Percentiles rank a stretch among this genome's conserved stretches.
Evolutionary conservation across 371 early-diverging fungal species (phyloP).

Genomic region (Fennellomyces sp.): DNA sequence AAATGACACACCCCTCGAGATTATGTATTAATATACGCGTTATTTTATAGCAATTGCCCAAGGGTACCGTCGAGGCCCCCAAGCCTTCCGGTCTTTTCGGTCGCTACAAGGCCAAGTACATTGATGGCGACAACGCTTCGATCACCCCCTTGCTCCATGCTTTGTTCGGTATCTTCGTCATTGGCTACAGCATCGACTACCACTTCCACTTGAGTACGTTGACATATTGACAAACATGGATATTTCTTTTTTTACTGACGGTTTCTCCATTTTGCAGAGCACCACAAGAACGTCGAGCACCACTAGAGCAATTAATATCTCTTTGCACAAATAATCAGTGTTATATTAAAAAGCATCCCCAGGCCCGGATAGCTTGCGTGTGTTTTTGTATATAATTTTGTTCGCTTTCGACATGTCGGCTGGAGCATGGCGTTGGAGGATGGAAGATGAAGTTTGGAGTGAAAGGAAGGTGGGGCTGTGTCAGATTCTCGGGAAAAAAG

Average conservation of each 20-base stretch:
- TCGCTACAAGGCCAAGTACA: conserved; percentile 67
- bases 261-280: conserved; percentile 42
- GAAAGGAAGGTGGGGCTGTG: too few species aligned
- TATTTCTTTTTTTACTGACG: conserved; percentile 6
- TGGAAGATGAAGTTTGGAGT: not conserved
- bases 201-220: conserved; percentile 74
- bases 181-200: conserved; percentile 67
- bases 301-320: conserved; percentile 39
- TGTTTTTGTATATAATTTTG: conserved; percentile 1
- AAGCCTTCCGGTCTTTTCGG: conserved; percentile 53
- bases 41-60: conserved; percentile 46
- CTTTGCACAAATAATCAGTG: not conserved
- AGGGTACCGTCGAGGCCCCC: conserved; percentile 43
- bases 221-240: not conserved
- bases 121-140: conserved; percentile 66
- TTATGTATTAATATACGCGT: not conserved
- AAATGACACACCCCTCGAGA: too few species aligned
- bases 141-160: conserved; percentile 61
- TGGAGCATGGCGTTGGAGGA: not conserved
- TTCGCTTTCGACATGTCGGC: not conserved
- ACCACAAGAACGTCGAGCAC: conserved; percentile 75
- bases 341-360: not conserved
- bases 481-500: too few species aligned
- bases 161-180: conserved; percentile 55
- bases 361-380: not conserved